Conservation (phyloP, 2,329 filamentous ascomycete species). For the Cordyceps fumosorosea region DNA sequence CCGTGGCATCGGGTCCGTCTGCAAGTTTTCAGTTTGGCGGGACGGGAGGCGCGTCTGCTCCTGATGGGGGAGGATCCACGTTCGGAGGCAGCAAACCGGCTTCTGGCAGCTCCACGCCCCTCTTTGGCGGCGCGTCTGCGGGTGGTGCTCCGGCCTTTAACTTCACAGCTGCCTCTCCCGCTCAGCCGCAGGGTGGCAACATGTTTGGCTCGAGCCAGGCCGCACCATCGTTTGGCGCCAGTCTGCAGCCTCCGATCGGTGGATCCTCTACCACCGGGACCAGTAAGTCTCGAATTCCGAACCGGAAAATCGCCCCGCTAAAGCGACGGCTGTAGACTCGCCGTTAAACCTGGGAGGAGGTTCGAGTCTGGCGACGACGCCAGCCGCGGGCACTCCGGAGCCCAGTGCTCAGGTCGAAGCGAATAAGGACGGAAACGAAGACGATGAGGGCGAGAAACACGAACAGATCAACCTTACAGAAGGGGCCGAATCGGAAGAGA, state of each 20-base stretch:
- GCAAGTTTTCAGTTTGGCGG: constrained; percentile 34
- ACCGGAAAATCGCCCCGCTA: constrained; percentile 38
- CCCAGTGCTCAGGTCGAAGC: constrained; percentile 41
- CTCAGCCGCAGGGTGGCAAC: constrained; percentile 24
- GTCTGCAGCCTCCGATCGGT: constrained; percentile 36
- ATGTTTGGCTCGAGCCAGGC: constrained; percentile 29
- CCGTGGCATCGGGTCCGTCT: constrained; percentile 23
- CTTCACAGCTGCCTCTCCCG: constrained; percentile 30
- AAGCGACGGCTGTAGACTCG: constrained; percentile 45
- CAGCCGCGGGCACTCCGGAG: constrained; percentile 52
- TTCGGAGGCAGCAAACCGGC: constrained; percentile 24
- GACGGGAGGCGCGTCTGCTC: constrained; percentile 18
- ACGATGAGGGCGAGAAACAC: constrained; percentile 54
- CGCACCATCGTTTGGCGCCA: constrained; percentile 28
- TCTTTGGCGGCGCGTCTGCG: constrained; percentile 27
- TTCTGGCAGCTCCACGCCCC: constrained; percentile 19
- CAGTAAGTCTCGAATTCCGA: constrained; percentile 38
- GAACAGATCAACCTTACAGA: constrained; percentile 65
- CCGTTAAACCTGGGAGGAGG: constrained; percentile 51
- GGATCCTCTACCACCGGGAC: constrained; percentile 40
- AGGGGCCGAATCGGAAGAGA: constrained; percentile 65
- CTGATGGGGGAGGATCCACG: constrained; percentile 16
- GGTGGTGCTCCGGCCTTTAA: constrained; percentile 30
- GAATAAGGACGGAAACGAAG: constrained; percentile 29
- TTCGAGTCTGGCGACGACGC: constrained; percentile 55